These are phyloP conservation scores for Neofusicoccum ribis DNA, from an alignment of 2,329 filamentous ascomycete genomes.

Conservation along the genomic window DNA sequence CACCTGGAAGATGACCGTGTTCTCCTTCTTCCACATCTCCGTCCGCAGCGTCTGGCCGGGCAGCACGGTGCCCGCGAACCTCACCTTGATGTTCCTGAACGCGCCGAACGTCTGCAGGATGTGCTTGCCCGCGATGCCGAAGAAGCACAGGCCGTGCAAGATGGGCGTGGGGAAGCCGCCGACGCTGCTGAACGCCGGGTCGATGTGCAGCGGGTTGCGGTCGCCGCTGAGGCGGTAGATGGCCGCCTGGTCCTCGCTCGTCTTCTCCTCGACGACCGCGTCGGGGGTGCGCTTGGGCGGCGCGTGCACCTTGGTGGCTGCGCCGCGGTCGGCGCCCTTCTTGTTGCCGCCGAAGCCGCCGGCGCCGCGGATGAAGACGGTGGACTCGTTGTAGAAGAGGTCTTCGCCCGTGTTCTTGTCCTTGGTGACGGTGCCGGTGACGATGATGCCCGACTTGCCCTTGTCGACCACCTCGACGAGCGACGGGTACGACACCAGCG, in stretches of 20 bases:
- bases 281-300: constrained; percentile 72
- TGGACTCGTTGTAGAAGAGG: constrained; percentile 94
- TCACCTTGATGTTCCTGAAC: constrained; percentile 89
- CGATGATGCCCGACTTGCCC: constrained; percentile 82
- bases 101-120: constrained; percentile 50
- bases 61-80: constrained; percentile 82
- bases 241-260: constrained; percentile 86
- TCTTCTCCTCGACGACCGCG: constrained; percentile 79
- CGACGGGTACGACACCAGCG: constrained; percentile 72
- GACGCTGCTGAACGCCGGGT: constrained; percentile 90
- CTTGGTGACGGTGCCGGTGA: constrained; percentile 77
- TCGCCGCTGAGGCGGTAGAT: constrained; percentile 93
- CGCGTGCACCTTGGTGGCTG: constrained; percentile 75
- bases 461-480: constrained; percentile 97
- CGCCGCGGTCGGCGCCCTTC: constrained; percentile 75
- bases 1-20: constrained; percentile 78
- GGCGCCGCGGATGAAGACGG: constrained; percentile 86
- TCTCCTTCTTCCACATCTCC: constrained; percentile 73
- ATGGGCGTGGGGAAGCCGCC: constrained; percentile 95
- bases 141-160: constrained; percentile 93
- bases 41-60: constrained; percentile 86
- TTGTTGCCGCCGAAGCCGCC: constrained; percentile 86
- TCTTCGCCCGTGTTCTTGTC: constrained; percentile 84
- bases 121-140: constrained; percentile 88
- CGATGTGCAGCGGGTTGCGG: constrained; percentile 94